phyloP scores from a whole-genome alignment of 2,329 filamentous ascomycete genomes.

The Ophiocordyceps camponoti-rufipedis region DNA sequence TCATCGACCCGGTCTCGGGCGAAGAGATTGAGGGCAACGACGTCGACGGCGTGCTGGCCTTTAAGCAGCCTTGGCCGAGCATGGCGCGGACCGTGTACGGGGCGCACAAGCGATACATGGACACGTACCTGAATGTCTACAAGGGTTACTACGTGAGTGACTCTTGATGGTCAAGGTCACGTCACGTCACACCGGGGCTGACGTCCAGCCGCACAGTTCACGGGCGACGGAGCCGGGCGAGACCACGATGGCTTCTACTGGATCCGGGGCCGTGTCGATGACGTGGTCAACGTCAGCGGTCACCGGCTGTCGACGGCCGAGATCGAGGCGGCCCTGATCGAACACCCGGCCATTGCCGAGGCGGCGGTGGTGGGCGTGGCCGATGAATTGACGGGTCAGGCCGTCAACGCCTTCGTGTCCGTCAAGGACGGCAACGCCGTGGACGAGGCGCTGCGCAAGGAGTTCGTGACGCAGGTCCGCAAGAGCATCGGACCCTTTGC shows the following conservation, averaged over 20 bases:
- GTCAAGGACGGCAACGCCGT: constrained; percentile 71
- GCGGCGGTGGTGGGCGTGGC: constrained; percentile 85
- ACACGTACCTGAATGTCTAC: constrained; percentile 95
- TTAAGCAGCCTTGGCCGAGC: constrained; percentile 96
- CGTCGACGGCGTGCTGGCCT: constrained; percentile 88
- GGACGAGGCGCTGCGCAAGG: constrained; percentile 72
- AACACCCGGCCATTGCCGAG: constrained; percentile 79
- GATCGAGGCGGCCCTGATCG: constrained; percentile 90
- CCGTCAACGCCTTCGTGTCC: constrained; percentile 90
- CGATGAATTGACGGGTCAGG: constrained; percentile 91
- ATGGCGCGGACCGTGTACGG: constrained; percentile 98
- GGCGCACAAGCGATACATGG: constrained; percentile 95
- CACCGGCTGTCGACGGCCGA: constrained; percentile 94
- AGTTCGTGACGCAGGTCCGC: constrained; percentile 83
- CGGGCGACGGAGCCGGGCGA: constrained; percentile 82
- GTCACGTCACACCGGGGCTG: neutral
- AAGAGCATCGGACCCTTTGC: constrained; percentile 97
- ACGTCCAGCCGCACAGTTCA: constrained; percentile 38
- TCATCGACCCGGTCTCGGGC: constrained; percentile 90
- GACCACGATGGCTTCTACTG: constrained; percentile 99
- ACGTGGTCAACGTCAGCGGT: constrained; percentile 94
- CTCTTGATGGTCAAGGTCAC: neutral
- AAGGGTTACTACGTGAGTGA: constrained; percentile 83
- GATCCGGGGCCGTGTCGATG: constrained; percentile 96
- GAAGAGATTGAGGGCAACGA: constrained; percentile 90